A percentile compares a stretch with the other conserved stretches of the same genome.
These are phyloP conservation scores for Mortierella sp. DNA, from an alignment of 371 early-diverging fungal genomes.

Conservation along the genomic window DNA sequence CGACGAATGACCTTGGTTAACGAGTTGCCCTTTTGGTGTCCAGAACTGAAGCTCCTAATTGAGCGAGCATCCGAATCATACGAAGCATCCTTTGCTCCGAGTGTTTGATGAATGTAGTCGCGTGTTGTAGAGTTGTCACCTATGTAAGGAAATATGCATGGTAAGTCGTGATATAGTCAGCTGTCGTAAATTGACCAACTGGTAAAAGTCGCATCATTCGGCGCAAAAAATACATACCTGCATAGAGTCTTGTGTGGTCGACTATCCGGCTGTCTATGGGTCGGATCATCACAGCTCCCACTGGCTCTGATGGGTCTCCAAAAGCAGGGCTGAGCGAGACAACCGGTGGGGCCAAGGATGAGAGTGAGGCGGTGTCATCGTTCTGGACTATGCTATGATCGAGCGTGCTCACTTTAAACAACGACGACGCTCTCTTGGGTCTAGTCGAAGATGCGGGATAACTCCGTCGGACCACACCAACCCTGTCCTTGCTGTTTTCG, in stretches of 20 bases:
- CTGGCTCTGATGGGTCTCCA: constrained; percentile 35
- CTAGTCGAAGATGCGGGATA: constrained; percentile 15
- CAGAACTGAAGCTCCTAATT: constrained; percentile 66
- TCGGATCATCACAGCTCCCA: constrained; percentile 9
- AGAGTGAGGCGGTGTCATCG: constrained; percentile 42
- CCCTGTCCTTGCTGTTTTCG: constrained; percentile 20
- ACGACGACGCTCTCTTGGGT: constrained; percentile 47
- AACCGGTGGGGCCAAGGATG: constrained; percentile 56
- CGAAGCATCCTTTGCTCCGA: constrained; percentile 60
- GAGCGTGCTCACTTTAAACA: constrained; percentile 57
- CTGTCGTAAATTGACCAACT: background rate
- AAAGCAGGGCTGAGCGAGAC: constrained; percentile 57
- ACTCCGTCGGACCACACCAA: constrained; percentile 14
- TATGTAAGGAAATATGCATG: constrained; percentile 23
- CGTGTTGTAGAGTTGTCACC: constrained; percentile 39
- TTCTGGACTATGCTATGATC: constrained; percentile 54
- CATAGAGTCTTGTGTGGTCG: constrained; percentile 32
- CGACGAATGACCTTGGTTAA: constrained; percentile 69
- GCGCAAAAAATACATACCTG: constrained; percentile 7
- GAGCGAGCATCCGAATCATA: constrained; percentile 70
- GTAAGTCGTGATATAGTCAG: constrained; percentile 40
- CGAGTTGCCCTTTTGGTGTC: constrained; percentile 70
- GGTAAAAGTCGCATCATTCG: background rate
- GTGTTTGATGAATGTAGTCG: constrained; percentile 45
- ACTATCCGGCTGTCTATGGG: constrained; percentile 10